Evolutionary conservation across 2,329 filamentous ascomycete genomes (phyloP).

Genomic region (Ascochyta fabae): DNA sequence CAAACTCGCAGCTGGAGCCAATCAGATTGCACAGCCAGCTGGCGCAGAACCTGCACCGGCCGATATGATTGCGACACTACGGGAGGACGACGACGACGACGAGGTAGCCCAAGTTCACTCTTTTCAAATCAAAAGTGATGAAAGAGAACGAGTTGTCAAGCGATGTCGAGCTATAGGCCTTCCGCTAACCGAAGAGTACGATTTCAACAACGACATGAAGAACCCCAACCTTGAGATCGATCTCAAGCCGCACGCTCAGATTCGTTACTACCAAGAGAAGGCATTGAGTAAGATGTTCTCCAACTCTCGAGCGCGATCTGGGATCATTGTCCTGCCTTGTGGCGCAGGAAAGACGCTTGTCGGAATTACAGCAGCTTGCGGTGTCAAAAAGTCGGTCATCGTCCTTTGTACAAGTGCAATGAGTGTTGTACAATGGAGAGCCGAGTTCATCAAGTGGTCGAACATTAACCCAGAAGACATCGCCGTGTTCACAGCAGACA

Average conservation of each 20-base stretch:
- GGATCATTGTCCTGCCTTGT: slow-evolving; percentile 95
- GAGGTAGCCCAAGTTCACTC: slow-evolving; percentile 87
- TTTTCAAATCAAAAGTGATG: slow-evolving; percentile 84
- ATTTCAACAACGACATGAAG: slow-evolving; percentile 87
- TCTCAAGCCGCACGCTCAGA: slow-evolving; percentile 84
- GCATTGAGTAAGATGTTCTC: slow-evolving; percentile 99
- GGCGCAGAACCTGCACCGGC: slow-evolving; percentile 44
- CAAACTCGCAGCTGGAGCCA: slow-evolving; percentile 86
- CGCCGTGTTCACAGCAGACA: slow-evolving; percentile 91
- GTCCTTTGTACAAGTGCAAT: slow-evolving; percentile 97
- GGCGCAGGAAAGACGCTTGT: slow-evolving; percentile 97
- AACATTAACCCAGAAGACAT: slow-evolving; percentile 95
- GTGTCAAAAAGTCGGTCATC: slow-evolving; percentile 94
- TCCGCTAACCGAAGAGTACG: slow-evolving; percentile 94
- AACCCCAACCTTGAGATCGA: slow-evolving; percentile 96
- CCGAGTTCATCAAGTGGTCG: slow-evolving; percentile 99
- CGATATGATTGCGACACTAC: slow-evolving; percentile 72
- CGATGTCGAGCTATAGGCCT: slow-evolving; percentile 85
- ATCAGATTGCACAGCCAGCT: slow-evolving; percentile 62
- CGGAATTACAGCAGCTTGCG: slow-evolving; percentile 97
- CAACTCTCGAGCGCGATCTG: slow-evolving; percentile 94
- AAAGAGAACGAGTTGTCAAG: slow-evolving; percentile 86
- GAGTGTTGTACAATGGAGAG: slow-evolving; percentile 96
- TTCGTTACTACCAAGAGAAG: slow-evolving; percentile 95
- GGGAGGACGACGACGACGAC: slow-evolving; percentile 79